These are phyloP conservation scores for Paraglomus brasilianum DNA, from an alignment of 192 early-diverging fungal species.

Conservation along the genomic window DNA sequence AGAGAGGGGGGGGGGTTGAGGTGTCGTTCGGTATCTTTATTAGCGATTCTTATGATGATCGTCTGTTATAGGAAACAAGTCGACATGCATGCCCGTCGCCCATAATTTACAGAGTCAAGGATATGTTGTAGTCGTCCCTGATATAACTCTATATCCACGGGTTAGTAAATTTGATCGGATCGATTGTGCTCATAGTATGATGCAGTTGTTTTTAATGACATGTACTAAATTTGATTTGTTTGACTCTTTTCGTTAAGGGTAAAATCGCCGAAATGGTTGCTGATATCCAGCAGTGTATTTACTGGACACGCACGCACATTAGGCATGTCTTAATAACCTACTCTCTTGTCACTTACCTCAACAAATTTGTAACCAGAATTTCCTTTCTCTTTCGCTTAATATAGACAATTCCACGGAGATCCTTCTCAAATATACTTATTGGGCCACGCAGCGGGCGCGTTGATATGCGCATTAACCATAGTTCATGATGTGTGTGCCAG, in stretches of 20 bases:
- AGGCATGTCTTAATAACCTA: background rate
- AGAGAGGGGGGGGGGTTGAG: background rate
- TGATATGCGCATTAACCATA: conserved; percentile 40
- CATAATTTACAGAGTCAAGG: conserved; percentile 49
- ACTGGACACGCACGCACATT: conserved; percentile 39
- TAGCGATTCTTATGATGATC: background rate
- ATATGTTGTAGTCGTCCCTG: conserved; percentile 45
- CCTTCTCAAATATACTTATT: conserved; percentile 43
- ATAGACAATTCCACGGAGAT: conserved; percentile 40
- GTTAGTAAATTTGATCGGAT: conserved; percentile 11
- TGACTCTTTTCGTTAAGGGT: conserved; percentile 8
- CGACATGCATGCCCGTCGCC: conserved; percentile 46
- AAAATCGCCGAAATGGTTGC: conserved; percentile 47
- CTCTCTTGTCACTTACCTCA: no score
- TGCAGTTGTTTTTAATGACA: no score
- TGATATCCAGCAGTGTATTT: conserved; percentile 42
- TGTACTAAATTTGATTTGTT: background rate
- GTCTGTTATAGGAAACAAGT: conserved; percentile 35
- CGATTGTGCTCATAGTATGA: no score
- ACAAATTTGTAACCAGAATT: no score
- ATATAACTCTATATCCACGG: conserved; percentile 44
- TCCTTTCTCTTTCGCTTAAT: background rate
- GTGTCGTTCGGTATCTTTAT: background rate
- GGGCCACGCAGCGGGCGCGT: conserved; percentile 42
- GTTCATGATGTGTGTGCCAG: conserved; percentile 43